phyloP scores from a whole-genome alignment of 441 rosid species.

The Croton laevigatus region DNA sequence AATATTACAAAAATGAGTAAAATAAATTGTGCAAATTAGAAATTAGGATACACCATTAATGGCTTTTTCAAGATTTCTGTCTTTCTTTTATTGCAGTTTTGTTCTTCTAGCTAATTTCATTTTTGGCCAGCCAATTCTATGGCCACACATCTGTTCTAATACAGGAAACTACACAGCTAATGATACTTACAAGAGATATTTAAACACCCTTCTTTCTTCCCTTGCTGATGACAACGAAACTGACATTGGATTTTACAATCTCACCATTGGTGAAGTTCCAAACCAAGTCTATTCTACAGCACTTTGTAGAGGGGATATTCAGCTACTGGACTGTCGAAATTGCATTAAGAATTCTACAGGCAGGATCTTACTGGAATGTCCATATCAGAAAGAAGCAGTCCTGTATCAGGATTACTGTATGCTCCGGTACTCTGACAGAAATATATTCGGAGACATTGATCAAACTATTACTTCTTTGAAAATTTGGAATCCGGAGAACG shows the following conservation, averaged over 20 bases:
- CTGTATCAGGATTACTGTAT: constrained; percentile 39
- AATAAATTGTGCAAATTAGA: too few relatives aligned
- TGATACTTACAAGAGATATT: constrained; percentile 42
- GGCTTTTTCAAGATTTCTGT: constrained; percentile 1
- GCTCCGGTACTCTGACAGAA: constrained; percentile 46
- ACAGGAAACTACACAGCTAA: constrained; percentile 42
- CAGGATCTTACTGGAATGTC: constrained; percentile 34
- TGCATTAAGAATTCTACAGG: constrained; percentile 37
- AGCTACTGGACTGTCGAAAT: constrained; percentile 28
- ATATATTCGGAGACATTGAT: constrained; percentile 14
- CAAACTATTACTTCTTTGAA: too few relatives aligned
- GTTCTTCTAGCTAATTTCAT: background rate
- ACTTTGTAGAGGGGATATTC: constrained; percentile 55
- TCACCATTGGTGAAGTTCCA: constrained; percentile 34
- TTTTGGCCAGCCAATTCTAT: background rate
- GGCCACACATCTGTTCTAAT: background rate
- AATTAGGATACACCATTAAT: background rate
- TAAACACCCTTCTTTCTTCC: constrained; percentile 37
- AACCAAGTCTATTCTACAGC: constrained; percentile 37
- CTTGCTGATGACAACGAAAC: constrained; percentile 28
- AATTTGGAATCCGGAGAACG: constrained; percentile 16
- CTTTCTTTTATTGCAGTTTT: constrained; percentile 7
- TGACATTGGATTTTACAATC: constrained; percentile 48
- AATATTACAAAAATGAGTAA: too few relatives aligned
- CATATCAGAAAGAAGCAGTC: constrained; percentile 43